Percentiles rank a stretch among this genome's conserved stretches.
These are phyloP conservation scores for Obba rivulosa DNA, from an alignment of 768 basidiomycete genomes.

Conservation along the genomic window DNA sequence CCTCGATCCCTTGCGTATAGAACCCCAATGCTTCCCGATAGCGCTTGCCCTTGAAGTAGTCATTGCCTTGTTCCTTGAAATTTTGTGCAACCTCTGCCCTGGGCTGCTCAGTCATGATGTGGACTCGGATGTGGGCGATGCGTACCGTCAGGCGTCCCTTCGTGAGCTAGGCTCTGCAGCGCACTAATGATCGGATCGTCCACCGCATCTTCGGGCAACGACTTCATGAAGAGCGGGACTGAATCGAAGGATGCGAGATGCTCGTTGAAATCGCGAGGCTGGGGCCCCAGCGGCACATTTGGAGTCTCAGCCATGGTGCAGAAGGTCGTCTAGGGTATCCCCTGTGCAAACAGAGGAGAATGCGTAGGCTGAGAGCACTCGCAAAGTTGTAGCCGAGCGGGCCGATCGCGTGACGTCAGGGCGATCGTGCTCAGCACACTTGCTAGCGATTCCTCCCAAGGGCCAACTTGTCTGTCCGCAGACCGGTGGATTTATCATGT, in stretches of 20 bases:
- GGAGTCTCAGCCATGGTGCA: constrained; percentile 5
- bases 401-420: constrained; percentile 2
- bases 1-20: constrained; percentile 87
- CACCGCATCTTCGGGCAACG: constrained; percentile 64
- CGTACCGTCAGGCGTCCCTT: constrained; percentile 93
- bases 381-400: not conserved
- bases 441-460: too few species aligned
- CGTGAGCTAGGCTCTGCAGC: constrained; percentile 78
- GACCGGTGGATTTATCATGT: constrained; percentile 1
- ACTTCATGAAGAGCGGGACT: constrained; percentile 90
- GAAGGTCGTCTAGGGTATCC: not conserved
- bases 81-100: constrained; percentile 77
- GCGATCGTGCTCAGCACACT: constrained; percentile 1
- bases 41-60: constrained; percentile 84
- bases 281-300: constrained; percentile 12
- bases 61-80: constrained; percentile 95
- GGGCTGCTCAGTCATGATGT: not conserved
- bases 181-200: constrained; percentile 71
- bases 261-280: constrained; percentile 24
- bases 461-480: constrained; percentile 16
- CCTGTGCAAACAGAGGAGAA: too few species aligned
- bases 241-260: constrained; percentile 48
- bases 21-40: constrained; percentile 85
- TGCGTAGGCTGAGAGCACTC: not conserved
- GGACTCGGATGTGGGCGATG: constrained; percentile 17